Base-by-base conservation (phyloP, 352 stramenopile species). In the Globisporangium spiculum region DNA sequence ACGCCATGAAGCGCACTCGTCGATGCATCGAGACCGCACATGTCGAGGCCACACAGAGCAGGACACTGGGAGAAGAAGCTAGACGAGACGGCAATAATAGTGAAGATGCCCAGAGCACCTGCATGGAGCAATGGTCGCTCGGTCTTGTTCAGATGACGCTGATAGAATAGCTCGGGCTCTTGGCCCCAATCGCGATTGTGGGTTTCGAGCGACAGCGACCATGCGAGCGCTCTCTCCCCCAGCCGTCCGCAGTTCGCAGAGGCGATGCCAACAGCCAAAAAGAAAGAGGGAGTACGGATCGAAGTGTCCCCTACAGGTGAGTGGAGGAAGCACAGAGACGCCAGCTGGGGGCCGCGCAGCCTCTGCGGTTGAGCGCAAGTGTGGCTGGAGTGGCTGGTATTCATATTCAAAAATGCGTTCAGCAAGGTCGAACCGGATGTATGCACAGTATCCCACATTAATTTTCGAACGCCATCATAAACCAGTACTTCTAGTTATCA, bases 101-200 rank as follows among this genome's bases (percentile, higher is more conserved):
- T 14, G 54, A 16, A 7, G 14, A 7, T 22, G 30, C 20, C 34
- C 38, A 36, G 30, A 20, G 24, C 27, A 20, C 30, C 55, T 60
- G 55, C 55, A 60, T 60, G 55, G 55, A 46, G 55, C 27, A 9
- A 46, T 60, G 8, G 46, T 12, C 55, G 22, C 22, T 22, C 27
- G 16, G 55, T 6, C 30, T 59, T 22, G 18, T 18, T 44, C 54
- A 34, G n/a, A 32, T 60, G 26, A 60, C 26, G 44, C 44, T 52
- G 44, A 24, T 24, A 52, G 18, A 22, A n/a, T 24, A 52, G 44
- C 44, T 52, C 44, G 55, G 54, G 27, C 54, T 32, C 54, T 60
- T 34, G 54, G 55, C 55, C 55, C 27, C 55, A 41, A 41, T 60
- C 55, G 55, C 55, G 55, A 41, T 60, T 60, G 14, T 60, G 55